Base-by-base conservation (phyloP, 2,329 filamentous ascomycete genomes). In the Colletotrichum navitas region DNA sequence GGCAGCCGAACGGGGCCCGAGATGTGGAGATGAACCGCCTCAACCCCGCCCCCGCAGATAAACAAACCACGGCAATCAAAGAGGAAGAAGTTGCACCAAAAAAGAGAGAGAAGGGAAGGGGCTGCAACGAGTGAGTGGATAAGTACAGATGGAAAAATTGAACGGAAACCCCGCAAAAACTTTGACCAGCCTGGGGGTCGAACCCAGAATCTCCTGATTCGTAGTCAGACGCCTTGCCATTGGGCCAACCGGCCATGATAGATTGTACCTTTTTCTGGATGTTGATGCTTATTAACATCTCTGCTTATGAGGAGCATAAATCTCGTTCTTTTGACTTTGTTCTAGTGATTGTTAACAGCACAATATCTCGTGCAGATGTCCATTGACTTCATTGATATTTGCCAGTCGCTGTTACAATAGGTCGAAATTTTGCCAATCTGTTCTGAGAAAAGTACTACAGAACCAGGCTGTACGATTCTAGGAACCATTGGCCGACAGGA, bases 171-270 rank as follows among this genome's bases (percentile, higher is more conserved):
- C 34, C 1, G 10, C 11, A 2, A n/a, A 62, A n/a, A 47, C 5
- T 6, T 7, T 71, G 68, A 71, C 68, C 68, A 68, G 68, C 68
- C 68, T 71, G 68, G 68, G 65, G 68, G 65, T 72, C 65, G 69
- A 72, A 72, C 69, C 69, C 69, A 72, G 69, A 72, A 72, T 72
- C 69, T 72, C 69, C 69, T 72, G 69, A 72, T 72, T 82, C 80
- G 80, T 82, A 82, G 81, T 83, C 80, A 82, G 80, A 82, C 81
- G 81, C 80, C 80, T 81, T 83, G 79, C 77, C 80, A 82, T 80
- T 80, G 78, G 79, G 78, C 79, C 79, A 82, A 72, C 69, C 69
- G 69, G 69, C 69, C 69, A 39, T 5, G 47, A n/a, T n/a, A n/a
- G 26, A n/a, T 4, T 24, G 3, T 5, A 21, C 41, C 24, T 51